Conservation (phyloP, 2,329 filamentous ascomycete genomes). For the Aspergillus novoparasiticus region DNA sequence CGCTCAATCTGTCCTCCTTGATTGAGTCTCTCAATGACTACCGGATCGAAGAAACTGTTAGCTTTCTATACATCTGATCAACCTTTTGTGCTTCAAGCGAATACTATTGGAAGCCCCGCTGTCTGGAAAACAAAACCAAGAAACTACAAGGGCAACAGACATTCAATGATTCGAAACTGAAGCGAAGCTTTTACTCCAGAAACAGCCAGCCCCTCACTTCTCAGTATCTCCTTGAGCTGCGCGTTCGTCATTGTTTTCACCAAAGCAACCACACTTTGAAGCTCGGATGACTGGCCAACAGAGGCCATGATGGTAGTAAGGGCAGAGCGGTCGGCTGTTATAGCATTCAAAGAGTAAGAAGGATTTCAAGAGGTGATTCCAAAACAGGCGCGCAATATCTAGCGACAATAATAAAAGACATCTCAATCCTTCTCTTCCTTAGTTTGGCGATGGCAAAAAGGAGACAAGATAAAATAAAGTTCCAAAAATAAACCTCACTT, state of each 20-base stretch:
- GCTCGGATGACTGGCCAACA: conserved; percentile 43
- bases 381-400: conserved; percentile 24
- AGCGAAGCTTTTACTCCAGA: conserved; percentile 84
- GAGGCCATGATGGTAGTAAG: conserved; percentile 37
- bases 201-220: conserved; percentile 71
- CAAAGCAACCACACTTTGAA: conserved; percentile 44
- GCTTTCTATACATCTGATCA: background rate
- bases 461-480: background rate
- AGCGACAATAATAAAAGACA: conserved; percentile 29
- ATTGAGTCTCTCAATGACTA: conserved; percentile 32
- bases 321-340: background rate
- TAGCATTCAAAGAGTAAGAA: conserved; percentile 6
- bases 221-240: conserved; percentile 76
- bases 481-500: background rate
- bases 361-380: conserved; percentile 25
- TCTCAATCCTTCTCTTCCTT: conserved; percentile 24
- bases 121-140: background rate
- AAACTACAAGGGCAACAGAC: conserved; percentile 59
- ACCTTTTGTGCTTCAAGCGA: background rate
- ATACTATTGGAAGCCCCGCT: background rate
- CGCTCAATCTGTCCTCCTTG: conserved; percentile 26
- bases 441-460: background rate
- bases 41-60: background rate
- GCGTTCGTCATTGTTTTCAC: conserved; percentile 61
- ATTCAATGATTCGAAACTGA: conserved; percentile 73